Base-by-base conservation (phyloP, 2,329 filamentous ascomycete species). In the Fusarium poae region DNA sequence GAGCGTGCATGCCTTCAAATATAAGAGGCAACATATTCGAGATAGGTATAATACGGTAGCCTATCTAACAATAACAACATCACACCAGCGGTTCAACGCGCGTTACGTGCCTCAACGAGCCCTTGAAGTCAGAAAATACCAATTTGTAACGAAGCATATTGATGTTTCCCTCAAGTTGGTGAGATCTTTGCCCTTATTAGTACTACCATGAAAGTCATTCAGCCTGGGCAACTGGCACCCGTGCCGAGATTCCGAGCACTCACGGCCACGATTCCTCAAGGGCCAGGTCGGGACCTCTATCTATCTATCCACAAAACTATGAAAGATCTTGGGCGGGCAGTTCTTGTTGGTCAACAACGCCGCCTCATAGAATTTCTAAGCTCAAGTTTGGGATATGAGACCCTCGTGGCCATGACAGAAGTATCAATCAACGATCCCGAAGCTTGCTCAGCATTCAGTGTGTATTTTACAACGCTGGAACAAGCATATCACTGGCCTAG, bases 401-500 rank as follows among this genome's bases (percentile, higher is more conserved):
- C 23, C 27, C 42, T 44, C 23, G 42, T 44, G 23, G 42, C 42
- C 27, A 44, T 44, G 42, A 27, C 23, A 44, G 23, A 21, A 25
- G 13, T 44, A 27, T 44, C 42, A 18, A 44, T 44, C 5, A 11
- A 44, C 16, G 42, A 44, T 27, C 18, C 11, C 21, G 42, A 44
- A 44, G 23, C 27, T 27, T 44, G 42, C 27, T 44, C 42, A 18
- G 42, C 42, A 18, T 44, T 44, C 42, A 44, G 42, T 27, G 42
- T 44, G 11, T 44, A 44, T 27, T 27, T 44, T 9, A 44, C 42
- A 23, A 44, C 42, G 23, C 42, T 44, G 42, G 42, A 44, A 15
- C 42, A 44, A 27, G 42, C 23, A 44, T 44, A 44, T 27, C 42
- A 44, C 42, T 44, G 42, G 42, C 42, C 42, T 18, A 44, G 42